Evolutionary conservation across 768 basidiomycete species (phyloP).

Genomic region (Tulasnella sp.): DNA sequence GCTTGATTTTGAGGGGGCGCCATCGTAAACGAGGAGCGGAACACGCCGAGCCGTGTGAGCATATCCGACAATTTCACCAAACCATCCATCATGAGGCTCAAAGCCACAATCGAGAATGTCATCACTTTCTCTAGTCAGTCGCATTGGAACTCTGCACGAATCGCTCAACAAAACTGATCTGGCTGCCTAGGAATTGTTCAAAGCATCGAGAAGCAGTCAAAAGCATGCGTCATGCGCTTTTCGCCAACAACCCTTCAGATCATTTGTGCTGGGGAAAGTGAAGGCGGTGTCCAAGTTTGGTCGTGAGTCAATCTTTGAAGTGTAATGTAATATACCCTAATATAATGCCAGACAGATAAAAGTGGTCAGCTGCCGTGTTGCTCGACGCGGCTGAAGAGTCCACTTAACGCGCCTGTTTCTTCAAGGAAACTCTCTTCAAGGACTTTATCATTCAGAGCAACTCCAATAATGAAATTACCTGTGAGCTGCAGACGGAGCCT

Average conservation of each 20-base stretch:
- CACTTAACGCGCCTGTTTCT: background rate
- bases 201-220: slow-evolving; percentile 73
- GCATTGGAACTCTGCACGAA: slow-evolving; percentile 15
- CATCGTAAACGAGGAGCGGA: background rate
- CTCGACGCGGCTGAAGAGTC: background rate
- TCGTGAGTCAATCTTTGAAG: slow-evolving; percentile 35
- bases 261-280: slow-evolving; percentile 74
- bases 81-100: slow-evolving; percentile 42
- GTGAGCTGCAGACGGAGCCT: slow-evolving; percentile 63
- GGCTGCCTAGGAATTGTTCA: slow-evolving; percentile 55
- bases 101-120: slow-evolving; percentile 49
- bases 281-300: slow-evolving; percentile 86
- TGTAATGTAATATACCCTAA: background rate
- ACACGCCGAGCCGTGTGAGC: background rate
- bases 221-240: slow-evolving; percentile 74
- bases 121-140: slow-evolving; percentile 43
- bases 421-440: slow-evolving; percentile 44
- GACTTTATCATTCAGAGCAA: slow-evolving; percentile 83
- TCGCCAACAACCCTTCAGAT: slow-evolving; percentile 64
- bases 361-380: slow-evolving; percentile 14
- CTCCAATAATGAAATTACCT: slow-evolving; percentile 62
- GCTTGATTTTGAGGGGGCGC: slow-evolving; percentile 34
- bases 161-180: background rate
- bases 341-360: slow-evolving; percentile 20
- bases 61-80: background rate